Base-by-base conservation (phyloP, 129 eudicot genomes). In the Oenanthe sinensis region DNA sequence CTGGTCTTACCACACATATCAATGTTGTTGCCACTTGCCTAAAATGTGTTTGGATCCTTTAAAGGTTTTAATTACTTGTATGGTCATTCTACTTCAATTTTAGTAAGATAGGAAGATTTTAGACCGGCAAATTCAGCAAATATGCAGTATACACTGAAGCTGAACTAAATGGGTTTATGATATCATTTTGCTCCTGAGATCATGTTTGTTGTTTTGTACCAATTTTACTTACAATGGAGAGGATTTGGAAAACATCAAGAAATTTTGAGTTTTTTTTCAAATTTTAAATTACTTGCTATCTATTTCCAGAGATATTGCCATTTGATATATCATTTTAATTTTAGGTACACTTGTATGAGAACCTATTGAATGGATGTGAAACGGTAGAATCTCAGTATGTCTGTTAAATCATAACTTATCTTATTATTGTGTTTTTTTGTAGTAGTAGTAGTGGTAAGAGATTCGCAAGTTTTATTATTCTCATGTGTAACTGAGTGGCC, bases 341-440 rank as follows among this genome's bases (percentile, higher is more conserved):
- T 75, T 86, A 96, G 99, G 99, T 84, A 65, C 99, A 96, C 84
- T 84, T 96, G 81, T 96, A 89, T 58, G 99, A 92, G 86, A 96
- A 96, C 81, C 88, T 96, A 43, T 82, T 96, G 79, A 91, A 81
- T 84, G 99, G 99, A 78, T 96, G 97, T 75, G 99, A 96, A 85
- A 42, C 87, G 85, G 99, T 96, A 82, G 99, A 96, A 87, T 96
- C 99, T 82, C 97, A 92, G 99, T 96, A 90, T 78, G 96, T 80
- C 83, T 76, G 71, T 81, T 13, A 74, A 77, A 24, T 68, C 80
- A 78, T 70, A 76, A 80, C 54, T 84, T 78, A 76, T 77, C 45
- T 67, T 24, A 77, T 49, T 78, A 74, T 80, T 54, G 58, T 24
- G 58, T 55, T 80, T 26, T 14, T 3, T 33, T 33, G 36, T 33